phyloP scores from a whole-genome alignment of 345 rosid species.

The Moricandia moricandioides region DNA sequence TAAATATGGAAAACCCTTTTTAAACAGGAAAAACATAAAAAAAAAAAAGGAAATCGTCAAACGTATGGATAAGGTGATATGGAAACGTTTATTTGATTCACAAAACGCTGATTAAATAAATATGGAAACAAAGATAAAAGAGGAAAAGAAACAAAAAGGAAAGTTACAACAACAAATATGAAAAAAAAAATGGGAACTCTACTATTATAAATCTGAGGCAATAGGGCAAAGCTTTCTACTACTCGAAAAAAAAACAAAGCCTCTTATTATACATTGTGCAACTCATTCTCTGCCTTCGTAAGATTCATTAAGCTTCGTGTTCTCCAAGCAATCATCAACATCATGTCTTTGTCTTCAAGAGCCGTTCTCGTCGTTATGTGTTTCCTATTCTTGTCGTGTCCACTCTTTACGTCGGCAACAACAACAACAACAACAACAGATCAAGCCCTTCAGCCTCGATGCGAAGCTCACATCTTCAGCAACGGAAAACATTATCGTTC shows the following conservation, averaged over 20 bases:
- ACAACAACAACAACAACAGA: constrained; percentile 22
- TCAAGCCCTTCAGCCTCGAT: constrained; percentile 15
- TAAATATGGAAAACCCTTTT: too few species aligned
- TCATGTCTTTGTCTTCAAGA: background rate
- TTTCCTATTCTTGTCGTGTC: background rate
- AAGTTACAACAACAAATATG: background rate
- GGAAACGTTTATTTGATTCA: background rate
- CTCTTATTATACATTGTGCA: background rate
- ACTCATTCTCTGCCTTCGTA: background rate
- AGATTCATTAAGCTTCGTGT: background rate
- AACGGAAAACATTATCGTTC: background rate
- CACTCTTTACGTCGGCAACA: constrained; percentile 1
- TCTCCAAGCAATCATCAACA: background rate
- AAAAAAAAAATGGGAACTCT: too few species aligned
- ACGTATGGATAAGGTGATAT: background rate
- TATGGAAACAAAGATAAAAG: background rate
- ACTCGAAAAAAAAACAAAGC: background rate
- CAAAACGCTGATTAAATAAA: background rate
- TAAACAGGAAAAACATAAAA: too few species aligned
- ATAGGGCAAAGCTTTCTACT: background rate
- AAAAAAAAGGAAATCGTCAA: background rate
- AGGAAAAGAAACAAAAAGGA: too few species aligned
- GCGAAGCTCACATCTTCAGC: constrained; percentile 39
- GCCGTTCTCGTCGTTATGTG: background rate
- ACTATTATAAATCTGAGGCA: background rate